Percentiles rank a stretch among this genome's conserved stretches.
phyloP scores from a whole-genome alignment of 768 basidiomycete genomes.

The Termitomyces sp. region DNA sequence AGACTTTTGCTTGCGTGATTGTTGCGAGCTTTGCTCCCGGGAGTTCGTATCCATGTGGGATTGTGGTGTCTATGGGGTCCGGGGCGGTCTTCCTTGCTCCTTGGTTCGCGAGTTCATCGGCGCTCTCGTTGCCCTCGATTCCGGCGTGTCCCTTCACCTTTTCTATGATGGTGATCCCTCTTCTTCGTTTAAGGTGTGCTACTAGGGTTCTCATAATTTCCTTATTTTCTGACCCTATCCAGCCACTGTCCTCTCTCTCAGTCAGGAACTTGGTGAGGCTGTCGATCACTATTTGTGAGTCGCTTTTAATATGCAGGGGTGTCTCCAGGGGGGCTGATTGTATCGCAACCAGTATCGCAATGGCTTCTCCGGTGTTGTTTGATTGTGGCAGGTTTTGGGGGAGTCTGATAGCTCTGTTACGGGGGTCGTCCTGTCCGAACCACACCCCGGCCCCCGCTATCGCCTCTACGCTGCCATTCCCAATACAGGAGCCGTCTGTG shows the following conservation, averaged over 20 bases:
- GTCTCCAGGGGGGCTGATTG: background rate
- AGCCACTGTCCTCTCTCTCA: constrained; percentile 16
- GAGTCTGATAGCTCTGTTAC: constrained; percentile 16
- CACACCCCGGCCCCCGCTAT: constrained; percentile 20
- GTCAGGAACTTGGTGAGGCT: constrained; percentile 7
- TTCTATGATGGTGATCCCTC: background rate
- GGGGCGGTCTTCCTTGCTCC: constrained; percentile 2
- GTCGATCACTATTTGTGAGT: constrained; percentile 20
- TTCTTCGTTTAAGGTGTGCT: background rate
- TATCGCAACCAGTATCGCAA: constrained; percentile 16
- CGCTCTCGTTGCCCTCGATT: constrained; percentile 17
- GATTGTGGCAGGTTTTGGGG: constrained; percentile 8
- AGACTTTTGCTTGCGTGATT: background rate
- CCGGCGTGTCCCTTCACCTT: constrained; percentile 20
- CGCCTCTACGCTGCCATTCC: background rate
- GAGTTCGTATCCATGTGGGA: background rate
- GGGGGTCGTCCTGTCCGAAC: constrained; percentile 1
- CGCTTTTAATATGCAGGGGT: constrained; percentile 7
- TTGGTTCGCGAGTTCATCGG: constrained; percentile 11
- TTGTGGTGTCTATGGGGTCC: background rate
- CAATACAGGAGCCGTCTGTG: constrained; percentile 12
- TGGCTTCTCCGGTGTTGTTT: constrained; percentile 20
- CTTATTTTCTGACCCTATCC: background rate
- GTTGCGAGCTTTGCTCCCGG: background rate
- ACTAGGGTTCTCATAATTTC: background rate